Percentiles rank a stretch among this genome's conserved stretches.
phyloP scores from a whole-genome alignment of 2,329 filamentous ascomycete species.

The Exophiala spinifera region DNA sequence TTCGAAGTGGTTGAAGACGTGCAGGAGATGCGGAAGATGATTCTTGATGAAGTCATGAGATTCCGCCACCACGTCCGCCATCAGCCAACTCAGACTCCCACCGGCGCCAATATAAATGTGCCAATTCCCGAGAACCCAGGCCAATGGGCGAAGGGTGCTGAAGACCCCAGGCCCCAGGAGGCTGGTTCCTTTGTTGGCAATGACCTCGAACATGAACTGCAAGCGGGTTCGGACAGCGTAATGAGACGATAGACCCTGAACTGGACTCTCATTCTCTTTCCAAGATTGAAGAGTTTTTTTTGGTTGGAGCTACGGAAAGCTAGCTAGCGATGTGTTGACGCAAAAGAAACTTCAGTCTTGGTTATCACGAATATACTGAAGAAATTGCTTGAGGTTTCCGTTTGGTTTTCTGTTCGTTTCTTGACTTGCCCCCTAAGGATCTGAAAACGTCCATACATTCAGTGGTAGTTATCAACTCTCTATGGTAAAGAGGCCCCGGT shows the following conservation, averaged over 20 bases:
- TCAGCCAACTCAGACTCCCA: conserved; percentile 36
- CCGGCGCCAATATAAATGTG: conserved; percentile 43
- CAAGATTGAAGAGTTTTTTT: not conserved
- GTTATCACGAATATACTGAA: not conserved
- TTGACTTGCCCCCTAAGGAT: no score
- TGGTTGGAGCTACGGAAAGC: not conserved
- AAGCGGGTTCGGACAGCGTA: conserved; percentile 55
- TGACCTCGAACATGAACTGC: conserved; percentile 50
- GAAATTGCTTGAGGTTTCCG: not conserved
- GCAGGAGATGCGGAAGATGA: conserved; percentile 92
- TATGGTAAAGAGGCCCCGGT: no score
- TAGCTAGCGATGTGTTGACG: conserved; percentile 1
- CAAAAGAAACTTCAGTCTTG: not conserved
- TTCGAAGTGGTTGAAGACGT: conserved; percentile 98
- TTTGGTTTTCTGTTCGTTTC: no score
- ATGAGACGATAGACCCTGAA: conserved; percentile 27
- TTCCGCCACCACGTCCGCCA: conserved; percentile 68
- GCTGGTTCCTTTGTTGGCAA: conserved; percentile 42
- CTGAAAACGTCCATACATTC: no score
- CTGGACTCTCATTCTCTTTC: not conserved
- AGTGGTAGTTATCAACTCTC: no score
- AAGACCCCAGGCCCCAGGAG: conserved; percentile 63
- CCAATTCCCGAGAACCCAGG: conserved; percentile 62
- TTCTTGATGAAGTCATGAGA: conserved; percentile 84
- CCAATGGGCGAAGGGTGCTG: conserved; percentile 50